These are phyloP conservation scores for Mortierella sp. DNA, from an alignment of 371 early-diverging fungal genomes.

Conservation along the genomic window DNA sequence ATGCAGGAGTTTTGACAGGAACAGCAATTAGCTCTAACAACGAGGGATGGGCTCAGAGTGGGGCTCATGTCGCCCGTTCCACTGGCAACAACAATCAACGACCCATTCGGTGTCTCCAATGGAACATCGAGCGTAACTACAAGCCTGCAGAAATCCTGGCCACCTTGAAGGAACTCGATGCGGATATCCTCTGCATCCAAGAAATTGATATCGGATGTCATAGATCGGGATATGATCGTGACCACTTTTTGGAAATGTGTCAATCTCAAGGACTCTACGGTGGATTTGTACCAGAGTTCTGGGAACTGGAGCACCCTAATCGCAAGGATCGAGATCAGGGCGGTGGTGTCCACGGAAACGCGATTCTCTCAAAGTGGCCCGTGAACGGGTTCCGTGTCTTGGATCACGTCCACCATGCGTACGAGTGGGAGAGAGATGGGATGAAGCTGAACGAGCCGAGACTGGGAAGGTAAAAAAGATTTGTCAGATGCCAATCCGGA, in stretches of 20 bases:
- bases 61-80: too few species aligned
- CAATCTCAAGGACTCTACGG: constrained; percentile 66
- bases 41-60: too few species aligned
- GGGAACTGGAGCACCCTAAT: constrained; percentile 71
- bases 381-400: constrained; percentile 66
- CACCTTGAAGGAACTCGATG: constrained; percentile 63
- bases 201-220: constrained; percentile 79
- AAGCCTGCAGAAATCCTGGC: constrained; percentile 69
- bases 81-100: not conserved
- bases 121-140: constrained; percentile 84
- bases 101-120: constrained; percentile 62
- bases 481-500: not conserved
- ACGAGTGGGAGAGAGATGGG: constrained; percentile 81
- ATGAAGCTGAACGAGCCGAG: constrained; percentile 71
- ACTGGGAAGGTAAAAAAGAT: constrained; percentile 58
- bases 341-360: constrained; percentile 87
- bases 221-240: constrained; percentile 65
- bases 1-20: too few species aligned
- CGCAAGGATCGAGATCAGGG: constrained; percentile 69
- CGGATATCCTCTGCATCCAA: constrained; percentile 76
- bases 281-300: constrained; percentile 80
- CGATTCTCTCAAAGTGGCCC: constrained; percentile 77
- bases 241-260: constrained; percentile 72
- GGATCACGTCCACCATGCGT: constrained; percentile 75
- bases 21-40: too few species aligned